Evolutionary conservation across 768 basidiomycete genomes (phyloP).

Genomic region (Hebeloma cylindrosporum): DNA sequence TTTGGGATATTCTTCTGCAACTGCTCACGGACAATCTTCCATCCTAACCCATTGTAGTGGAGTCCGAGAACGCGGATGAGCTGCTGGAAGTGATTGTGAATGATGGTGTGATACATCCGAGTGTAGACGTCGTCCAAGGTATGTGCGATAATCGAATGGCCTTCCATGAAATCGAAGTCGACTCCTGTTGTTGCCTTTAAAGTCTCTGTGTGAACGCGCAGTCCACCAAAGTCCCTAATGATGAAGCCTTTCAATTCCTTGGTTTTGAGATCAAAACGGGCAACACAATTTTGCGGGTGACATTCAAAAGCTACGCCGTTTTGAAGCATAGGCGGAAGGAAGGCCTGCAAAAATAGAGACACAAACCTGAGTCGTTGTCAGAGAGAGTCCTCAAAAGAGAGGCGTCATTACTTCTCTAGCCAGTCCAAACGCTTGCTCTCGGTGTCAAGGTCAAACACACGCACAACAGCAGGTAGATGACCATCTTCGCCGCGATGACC

Average conservation of each 20-base stretch:
- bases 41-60: conserved; percentile 56
- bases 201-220: conserved; percentile 52
- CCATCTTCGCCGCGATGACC: conserved; percentile 49
- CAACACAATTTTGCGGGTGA: conserved; percentile 61
- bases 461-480: conserved; percentile 46
- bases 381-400: neutral
- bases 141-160: conserved; percentile 49
- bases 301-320: conserved; percentile 62
- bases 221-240: conserved; percentile 58
- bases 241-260: conserved; percentile 54
- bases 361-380: conserved; percentile 38
- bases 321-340: conserved; percentile 51
- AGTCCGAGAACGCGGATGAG: conserved; percentile 56
- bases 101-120: conserved; percentile 56
- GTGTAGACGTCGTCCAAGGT: conserved; percentile 56
- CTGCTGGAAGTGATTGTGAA: conserved; percentile 61
- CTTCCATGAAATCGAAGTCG: conserved; percentile 45
- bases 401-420: conserved; percentile 44
- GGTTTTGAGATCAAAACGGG: conserved; percentile 48
- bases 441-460: conserved; percentile 51
- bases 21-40: conserved; percentile 48
- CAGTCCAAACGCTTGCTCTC: conserved; percentile 49
- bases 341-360: conserved; percentile 51
- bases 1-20: conserved; percentile 44
- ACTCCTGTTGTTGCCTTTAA: conserved; percentile 50